Percentiles rank a stretch among this genome's conserved stretches.
Conservation (phyloP, 2,329 filamentous ascomycete species). For the Neopestalotiopsis clavispora region DNA sequence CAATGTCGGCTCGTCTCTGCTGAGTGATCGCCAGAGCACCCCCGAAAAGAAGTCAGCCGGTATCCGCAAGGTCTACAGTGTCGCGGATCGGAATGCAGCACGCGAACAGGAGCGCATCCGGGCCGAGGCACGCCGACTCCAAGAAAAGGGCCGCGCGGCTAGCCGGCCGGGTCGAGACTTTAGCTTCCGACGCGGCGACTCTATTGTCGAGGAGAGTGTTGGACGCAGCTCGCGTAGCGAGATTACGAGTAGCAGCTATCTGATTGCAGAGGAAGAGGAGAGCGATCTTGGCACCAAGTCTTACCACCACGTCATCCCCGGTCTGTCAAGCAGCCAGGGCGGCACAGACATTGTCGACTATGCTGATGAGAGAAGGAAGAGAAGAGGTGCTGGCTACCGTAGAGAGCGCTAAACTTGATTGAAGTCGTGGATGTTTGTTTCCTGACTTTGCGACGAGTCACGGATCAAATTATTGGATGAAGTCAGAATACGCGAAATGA, state of each 20-base stretch:
- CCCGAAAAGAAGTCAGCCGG: constrained; percentile 51
- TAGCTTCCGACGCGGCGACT: constrained; percentile 54
- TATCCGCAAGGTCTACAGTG: constrained; percentile 68
- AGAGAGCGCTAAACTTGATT: constrained; percentile 21
- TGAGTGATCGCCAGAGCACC: constrained; percentile 61
- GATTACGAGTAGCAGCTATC: constrained; percentile 22
- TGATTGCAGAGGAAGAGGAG: constrained; percentile 30
- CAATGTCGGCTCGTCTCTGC: constrained; percentile 64
- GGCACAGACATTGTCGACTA: constrained; percentile 37
- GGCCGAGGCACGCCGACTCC: constrained; percentile 59
- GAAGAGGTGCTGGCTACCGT: constrained; percentile 39
- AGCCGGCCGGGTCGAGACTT: constrained; percentile 47
- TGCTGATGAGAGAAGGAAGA: constrained; percentile 48
- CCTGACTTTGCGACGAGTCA: neutral
- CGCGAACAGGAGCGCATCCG: constrained; percentile 60
- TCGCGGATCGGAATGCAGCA: constrained; percentile 56
- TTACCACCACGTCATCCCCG: constrained; percentile 61
- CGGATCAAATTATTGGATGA: neutral
- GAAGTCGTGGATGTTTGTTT: neutral
- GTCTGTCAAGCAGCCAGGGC: constrained; percentile 41
- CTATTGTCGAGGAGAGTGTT: constrained; percentile 33
- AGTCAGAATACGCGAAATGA: neutral
- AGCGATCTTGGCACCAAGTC: constrained; percentile 63
- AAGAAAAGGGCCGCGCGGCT: constrained; percentile 54
- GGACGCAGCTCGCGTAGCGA: constrained; percentile 33